These are phyloP conservation scores for Myochromella boudieri DNA, from an alignment of 768 basidiomycete species.

Conservation along the genomic window DNA sequence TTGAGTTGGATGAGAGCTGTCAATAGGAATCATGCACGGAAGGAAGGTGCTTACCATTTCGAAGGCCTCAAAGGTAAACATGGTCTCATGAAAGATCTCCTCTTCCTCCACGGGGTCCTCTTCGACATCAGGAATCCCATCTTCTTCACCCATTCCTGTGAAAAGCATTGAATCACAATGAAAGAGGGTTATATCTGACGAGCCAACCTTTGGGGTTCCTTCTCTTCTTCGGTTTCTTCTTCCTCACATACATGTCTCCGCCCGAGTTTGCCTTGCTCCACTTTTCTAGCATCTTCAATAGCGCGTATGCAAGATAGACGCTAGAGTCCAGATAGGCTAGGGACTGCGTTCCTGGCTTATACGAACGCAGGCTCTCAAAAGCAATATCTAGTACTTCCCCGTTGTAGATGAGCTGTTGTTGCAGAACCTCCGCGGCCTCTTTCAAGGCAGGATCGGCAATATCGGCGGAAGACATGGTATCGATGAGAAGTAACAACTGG, in stretches of 20 bases:
- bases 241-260: conserved; percentile 76
- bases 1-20: neutral
- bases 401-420: conserved; percentile 92
- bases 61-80: conserved; percentile 90
- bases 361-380: conserved; percentile 71
- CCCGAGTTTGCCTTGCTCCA: conserved; percentile 76
- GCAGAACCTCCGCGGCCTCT: conserved; percentile 79
- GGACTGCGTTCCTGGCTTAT: conserved; percentile 78
- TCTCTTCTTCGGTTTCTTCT: conserved; percentile 57
- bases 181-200: conserved; percentile 5
- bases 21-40: conserved; percentile 1
- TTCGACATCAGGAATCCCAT: conserved; percentile 67
- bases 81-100: conserved; percentile 74
- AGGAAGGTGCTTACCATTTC: conserved; percentile 63
- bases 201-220: conserved; percentile 43
- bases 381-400: conserved; percentile 92
- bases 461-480: conserved; percentile 67
- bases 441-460: conserved; percentile 46
- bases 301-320: conserved; percentile 77
- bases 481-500: conserved; percentile 87
- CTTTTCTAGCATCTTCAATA: conserved; percentile 88
- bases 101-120: conserved; percentile 64
- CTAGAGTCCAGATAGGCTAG: conserved; percentile 85
- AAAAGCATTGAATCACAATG: neutral
- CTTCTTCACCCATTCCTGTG: conserved; percentile 44